A percentile compares a stretch with the other conserved stretches of the same genome.
Conservation (phyloP, 2,329 filamentous ascomycete genomes). For the Cordyceps farinosa region DNA sequence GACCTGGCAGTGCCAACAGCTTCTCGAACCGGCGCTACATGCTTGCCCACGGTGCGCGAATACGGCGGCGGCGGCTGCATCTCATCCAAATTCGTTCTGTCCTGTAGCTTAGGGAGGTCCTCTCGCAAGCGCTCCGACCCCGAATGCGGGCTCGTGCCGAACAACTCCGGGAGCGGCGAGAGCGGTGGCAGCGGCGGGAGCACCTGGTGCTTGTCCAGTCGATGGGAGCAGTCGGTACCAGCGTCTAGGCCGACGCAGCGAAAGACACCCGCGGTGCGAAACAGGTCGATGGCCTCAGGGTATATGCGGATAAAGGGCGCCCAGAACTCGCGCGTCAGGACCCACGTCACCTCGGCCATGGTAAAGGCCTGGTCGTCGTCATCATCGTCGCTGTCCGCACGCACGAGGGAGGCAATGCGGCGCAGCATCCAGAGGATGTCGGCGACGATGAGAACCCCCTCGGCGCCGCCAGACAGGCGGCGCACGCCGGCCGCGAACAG, state of each 20-base stretch:
- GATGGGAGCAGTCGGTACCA: not conserved
- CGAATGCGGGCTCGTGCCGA: no score
- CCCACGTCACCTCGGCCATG: conserved; percentile 17
- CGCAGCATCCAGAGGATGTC: conserved; percentile 36
- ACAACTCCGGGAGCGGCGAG: no score
- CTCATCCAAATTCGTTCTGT: not conserved
- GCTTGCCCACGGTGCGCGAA: not conserved
- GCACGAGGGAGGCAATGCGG: conserved; percentile 26
- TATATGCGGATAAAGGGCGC: conserved; percentile 30
- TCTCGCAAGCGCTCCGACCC: not conserved
- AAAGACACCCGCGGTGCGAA: conserved; percentile 29
- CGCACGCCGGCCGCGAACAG: not conserved
- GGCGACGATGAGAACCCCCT: conserved; percentile 24
- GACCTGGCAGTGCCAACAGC: not conserved
- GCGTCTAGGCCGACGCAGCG: not conserved
- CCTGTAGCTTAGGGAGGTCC: not conserved
- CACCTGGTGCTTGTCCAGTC: not conserved
- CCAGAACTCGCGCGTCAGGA: conserved; percentile 30
- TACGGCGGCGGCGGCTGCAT: not conserved
- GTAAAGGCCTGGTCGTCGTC: conserved; percentile 22
- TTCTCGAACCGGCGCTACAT: not conserved
- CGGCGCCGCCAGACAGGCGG: not conserved
- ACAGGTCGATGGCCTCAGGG: conserved; percentile 28
- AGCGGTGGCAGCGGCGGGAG: no score
- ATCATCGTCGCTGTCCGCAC: not conserved